Conservation (phyloP, 192 early-diverging fungal species). For the Obelidium mucronatum region DNA sequence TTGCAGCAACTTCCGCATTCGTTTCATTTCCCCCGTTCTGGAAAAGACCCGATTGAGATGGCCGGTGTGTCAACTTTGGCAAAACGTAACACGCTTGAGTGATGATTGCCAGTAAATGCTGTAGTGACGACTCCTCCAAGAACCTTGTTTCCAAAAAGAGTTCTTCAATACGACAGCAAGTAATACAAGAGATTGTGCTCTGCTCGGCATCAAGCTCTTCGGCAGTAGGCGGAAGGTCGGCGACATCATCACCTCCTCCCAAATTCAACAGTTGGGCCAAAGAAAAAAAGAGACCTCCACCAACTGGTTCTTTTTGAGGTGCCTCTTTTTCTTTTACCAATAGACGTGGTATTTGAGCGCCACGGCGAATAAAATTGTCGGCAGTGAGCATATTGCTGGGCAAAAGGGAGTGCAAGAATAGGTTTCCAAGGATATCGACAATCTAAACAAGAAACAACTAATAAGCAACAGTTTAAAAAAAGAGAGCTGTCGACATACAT, state of each 20-base stretch:
- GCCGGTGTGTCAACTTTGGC: background rate
- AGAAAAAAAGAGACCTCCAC: conserved; percentile 79
- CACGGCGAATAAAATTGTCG: conserved; percentile 77
- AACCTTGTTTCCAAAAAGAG: conserved; percentile 77
- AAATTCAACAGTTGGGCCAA: conserved; percentile 79
- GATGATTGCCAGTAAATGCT: conserved; percentile 65
- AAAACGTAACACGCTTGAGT: conserved; percentile 46
- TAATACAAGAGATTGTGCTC: conserved; percentile 72
- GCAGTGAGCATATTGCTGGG: conserved; percentile 70
- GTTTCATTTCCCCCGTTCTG: background rate
- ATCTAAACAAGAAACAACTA: conserved; percentile 46
- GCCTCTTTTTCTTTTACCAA: conserved; percentile 26
- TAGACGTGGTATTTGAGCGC: conserved; percentile 67
- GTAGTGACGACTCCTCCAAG: conserved; percentile 70
- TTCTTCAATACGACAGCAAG: conserved; percentile 73
- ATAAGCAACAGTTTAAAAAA: background rate
- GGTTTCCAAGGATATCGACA: conserved; percentile 73
- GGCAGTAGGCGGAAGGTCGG: conserved; percentile 60
- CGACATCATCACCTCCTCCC: conserved; percentile 64
- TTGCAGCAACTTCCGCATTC: background rate
- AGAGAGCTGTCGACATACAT: conserved; percentile 55
- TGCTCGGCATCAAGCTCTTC: conserved; percentile 75
- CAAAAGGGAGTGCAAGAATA: conserved; percentile 80
- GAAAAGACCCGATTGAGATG: conserved; percentile 13
- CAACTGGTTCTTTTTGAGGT: conserved; percentile 34